Evolutionary conservation across 1,139 yeast species (phyloP).

Genomic region (Blastobotrys capitulatus): DNA sequence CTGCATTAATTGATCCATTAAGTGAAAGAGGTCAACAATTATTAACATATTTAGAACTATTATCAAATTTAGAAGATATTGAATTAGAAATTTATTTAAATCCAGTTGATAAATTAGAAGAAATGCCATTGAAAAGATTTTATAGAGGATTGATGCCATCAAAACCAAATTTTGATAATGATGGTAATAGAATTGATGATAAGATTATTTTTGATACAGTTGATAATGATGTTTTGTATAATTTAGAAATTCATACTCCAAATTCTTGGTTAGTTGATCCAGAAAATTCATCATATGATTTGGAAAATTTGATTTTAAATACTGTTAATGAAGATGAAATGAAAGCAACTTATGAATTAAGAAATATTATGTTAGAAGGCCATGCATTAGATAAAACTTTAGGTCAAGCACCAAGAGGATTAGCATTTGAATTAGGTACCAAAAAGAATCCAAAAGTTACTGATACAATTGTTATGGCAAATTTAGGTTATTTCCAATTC

Average conservation of each 20-base stretch:
- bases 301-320: constrained; percentile 52
- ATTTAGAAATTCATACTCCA: constrained; percentile 60
- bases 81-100: constrained; percentile 50
- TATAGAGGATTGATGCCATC: constrained; percentile 46
- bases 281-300: constrained; percentile 46
- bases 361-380: constrained; percentile 62
- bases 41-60: constrained; percentile 44
- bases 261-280: constrained; percentile 58
- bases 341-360: constrained; percentile 44
- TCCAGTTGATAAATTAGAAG: constrained; percentile 45
- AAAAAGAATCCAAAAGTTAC: constrained; percentile 23
- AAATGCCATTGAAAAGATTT: constrained; percentile 51
- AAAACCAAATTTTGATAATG: constrained; percentile 37
- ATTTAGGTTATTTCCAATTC: constrained; percentile 71
- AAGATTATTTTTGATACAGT: constrained; percentile 36
- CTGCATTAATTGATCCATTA: constrained; percentile 65
- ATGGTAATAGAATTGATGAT: constrained; percentile 34
- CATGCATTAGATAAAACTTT: constrained; percentile 46
- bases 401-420: constrained; percentile 41
- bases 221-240: constrained; percentile 48
- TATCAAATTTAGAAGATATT: constrained; percentile 38
- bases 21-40: constrained; percentile 62
- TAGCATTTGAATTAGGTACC: constrained; percentile 42
- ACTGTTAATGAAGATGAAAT: constrained; percentile 30
- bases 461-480: constrained; percentile 68